These are phyloP conservation scores for Leccinum variicolor DNA, from an alignment of 768 basidiomycete genomes.

Conservation along the genomic window DNA sequence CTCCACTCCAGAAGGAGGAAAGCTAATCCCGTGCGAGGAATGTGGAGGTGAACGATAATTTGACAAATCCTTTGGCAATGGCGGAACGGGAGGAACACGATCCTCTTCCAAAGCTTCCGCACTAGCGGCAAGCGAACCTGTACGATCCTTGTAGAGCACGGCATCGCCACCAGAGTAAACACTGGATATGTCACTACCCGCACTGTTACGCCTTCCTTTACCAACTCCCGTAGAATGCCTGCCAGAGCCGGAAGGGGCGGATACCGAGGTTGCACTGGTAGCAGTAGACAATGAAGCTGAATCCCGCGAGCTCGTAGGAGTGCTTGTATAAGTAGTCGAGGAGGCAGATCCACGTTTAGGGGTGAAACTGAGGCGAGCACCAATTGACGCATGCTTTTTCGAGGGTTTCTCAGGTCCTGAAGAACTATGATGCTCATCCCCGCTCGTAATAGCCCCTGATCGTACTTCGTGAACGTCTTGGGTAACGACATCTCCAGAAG, in stretches of 20 bases:
- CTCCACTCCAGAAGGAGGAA: slow-evolving; percentile 45
- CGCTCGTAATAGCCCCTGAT: slow-evolving; percentile 45
- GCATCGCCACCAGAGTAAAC: slow-evolving; percentile 64
- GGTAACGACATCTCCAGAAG: slow-evolving; percentile 31
- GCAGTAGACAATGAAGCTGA: slow-evolving; percentile 78
- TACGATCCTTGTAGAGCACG: slow-evolving; percentile 62
- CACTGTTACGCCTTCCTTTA: slow-evolving; percentile 72
- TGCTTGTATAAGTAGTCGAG: slow-evolving; percentile 81
- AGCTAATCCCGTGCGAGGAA: slow-evolving; percentile 51
- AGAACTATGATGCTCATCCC: slow-evolving; percentile 53
- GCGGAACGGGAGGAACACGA: slow-evolving; percentile 89
- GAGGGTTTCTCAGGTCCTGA: slow-evolving; percentile 58
- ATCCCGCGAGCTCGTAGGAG: slow-evolving; percentile 81
- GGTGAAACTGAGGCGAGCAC: slow-evolving; percentile 71
- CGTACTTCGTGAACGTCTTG: slow-evolving; percentile 42
- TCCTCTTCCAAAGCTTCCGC: slow-evolving; percentile 60
- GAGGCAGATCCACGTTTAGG: slow-evolving; percentile 87
- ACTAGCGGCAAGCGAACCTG: slow-evolving; percentile 54
- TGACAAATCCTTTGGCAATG: slow-evolving; percentile 87
- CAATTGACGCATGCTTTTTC: slow-evolving; percentile 56
- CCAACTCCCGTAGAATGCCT: slow-evolving; percentile 64
- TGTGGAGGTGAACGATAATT: slow-evolving; percentile 68
- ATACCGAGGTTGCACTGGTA: slow-evolving; percentile 76
- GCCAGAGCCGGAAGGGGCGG: slow-evolving; percentile 55
- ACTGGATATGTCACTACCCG: slow-evolving; percentile 80